These are phyloP conservation scores for Chlamydomonas sp. DNA, from an alignment of 139 green algal genomes.

Conservation along the genomic window DNA sequence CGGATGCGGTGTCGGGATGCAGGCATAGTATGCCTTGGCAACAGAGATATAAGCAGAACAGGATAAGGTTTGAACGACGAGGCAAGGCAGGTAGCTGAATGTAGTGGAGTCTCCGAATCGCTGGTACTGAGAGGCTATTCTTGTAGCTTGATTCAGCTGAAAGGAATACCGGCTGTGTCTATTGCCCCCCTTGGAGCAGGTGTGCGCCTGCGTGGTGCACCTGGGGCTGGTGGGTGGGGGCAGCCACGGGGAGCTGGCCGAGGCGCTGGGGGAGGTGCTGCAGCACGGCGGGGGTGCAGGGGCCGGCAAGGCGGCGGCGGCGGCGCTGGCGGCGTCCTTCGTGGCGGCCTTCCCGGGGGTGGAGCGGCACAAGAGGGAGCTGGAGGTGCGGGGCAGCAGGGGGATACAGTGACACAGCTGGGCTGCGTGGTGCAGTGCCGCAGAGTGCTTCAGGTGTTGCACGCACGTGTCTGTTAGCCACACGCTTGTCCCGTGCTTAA, in stretches of 20 bases:
- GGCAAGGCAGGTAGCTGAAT: no score
- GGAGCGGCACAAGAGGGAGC: conserved; percentile 5
- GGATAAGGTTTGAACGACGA: no score
- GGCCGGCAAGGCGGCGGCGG: conserved; percentile 24
- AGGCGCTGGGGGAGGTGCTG: conserved; percentile 13
- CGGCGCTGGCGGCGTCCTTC: conserved; percentile 31
- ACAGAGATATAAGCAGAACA: no score
- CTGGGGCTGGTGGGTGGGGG: not conserved
- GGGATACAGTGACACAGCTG: not conserved
- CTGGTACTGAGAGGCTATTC: no score
- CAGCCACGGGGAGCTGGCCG: conserved; percentile 29
- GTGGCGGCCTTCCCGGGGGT: conserved; percentile 31
- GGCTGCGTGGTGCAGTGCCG: not conserved
- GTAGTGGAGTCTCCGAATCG: no score
- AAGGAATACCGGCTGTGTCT: no score
- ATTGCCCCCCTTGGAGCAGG: not conserved
- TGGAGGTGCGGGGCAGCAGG: not conserved
- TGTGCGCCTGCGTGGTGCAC: not conserved
- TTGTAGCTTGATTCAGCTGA: no score
- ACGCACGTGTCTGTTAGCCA: not conserved
- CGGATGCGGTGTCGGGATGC: no score
- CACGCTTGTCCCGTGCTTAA: not conserved
- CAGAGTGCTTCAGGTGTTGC: not conserved
- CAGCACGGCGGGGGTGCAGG: not conserved
- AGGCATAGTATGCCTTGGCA: no score